Percentiles rank a stretch among this genome's conserved stretches.
Conservation (phyloP, 164 flowering plant species). For the Aristolochia fimbriata region DNA sequence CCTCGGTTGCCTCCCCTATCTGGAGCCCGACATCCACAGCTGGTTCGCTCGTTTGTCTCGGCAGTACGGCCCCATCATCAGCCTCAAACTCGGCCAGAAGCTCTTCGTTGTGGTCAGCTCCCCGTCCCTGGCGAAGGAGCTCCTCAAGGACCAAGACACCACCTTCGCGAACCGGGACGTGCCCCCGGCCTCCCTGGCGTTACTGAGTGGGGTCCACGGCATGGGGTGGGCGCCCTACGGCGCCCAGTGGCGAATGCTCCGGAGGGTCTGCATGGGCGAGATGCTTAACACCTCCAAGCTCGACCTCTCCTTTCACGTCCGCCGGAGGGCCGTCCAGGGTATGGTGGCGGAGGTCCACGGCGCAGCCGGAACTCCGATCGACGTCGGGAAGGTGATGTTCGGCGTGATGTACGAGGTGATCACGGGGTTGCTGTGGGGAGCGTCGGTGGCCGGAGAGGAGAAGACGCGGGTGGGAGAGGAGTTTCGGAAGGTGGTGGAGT, state of each 20-base stretch:
- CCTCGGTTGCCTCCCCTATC: too few species aligned
- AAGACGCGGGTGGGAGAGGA: background rate
- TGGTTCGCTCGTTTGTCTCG: background rate
- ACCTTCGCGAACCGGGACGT: constrained; percentile 14
- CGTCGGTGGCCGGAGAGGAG: constrained; percentile 7
- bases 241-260: constrained; percentile 6
- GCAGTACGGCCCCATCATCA: constrained; percentile 3
- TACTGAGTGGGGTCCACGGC: constrained; percentile 3
- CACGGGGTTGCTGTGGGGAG: constrained; percentile 11
- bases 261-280: constrained; percentile 8
- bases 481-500: constrained; percentile 3
- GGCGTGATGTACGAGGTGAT: constrained; percentile 4
- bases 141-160: constrained; percentile 5
- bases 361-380: constrained; percentile 3
- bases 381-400: constrained; percentile 10
- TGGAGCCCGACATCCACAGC: too few species aligned
- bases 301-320: background rate
- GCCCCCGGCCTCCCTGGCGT: background rate
- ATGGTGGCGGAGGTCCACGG: background rate
- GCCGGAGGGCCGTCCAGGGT: constrained; percentile 5
- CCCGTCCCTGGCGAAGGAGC: constrained; percentile 5
- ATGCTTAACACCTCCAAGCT: constrained; percentile 8
- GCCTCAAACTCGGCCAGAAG: constrained; percentile 1
- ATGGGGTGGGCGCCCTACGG: constrained; percentile 8
- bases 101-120: constrained; percentile 6